These are phyloP conservation scores for Lavandula angustifolia DNA, from an alignment of 257 asterid genomes.

Conservation along the genomic window DNA sequence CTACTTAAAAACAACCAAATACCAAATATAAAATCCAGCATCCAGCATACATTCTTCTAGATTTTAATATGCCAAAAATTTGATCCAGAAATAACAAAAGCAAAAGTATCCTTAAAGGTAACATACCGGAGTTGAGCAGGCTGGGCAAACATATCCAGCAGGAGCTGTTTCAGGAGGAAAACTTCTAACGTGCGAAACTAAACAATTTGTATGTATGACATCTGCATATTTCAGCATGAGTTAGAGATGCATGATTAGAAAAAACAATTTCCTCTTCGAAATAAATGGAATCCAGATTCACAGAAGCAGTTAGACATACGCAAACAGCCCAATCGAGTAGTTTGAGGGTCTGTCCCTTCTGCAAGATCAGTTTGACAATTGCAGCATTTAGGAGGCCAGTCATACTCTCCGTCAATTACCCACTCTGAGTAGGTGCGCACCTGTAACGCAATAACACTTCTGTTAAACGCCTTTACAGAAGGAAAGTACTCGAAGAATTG, in stretches of 20 bases:
- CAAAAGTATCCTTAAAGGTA: slow-evolving; percentile 23
- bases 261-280: neutral
- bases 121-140: slow-evolving; percentile 75
- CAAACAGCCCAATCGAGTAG: slow-evolving; percentile 94
- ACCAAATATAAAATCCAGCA: neutral
- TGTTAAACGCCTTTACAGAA: neutral
- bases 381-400: slow-evolving; percentile 98
- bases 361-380: slow-evolving; percentile 71
- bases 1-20: slow-evolving; percentile 13
- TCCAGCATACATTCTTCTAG: neutral
- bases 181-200: slow-evolving; percentile 74
- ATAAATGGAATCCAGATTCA: neutral
- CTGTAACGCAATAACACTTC: slow-evolving; percentile 34
- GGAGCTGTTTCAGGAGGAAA: slow-evolving; percentile 85
- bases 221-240: slow-evolving; percentile 45
- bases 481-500: neutral
- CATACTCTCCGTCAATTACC: slow-evolving; percentile 98
- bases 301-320: slow-evolving; percentile 55
- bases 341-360: slow-evolving; percentile 64
- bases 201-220: slow-evolving; percentile 74
- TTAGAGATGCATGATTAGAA: slow-evolving; percentile 3
- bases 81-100: slow-evolving; percentile 9
- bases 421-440: slow-evolving; percentile 88
- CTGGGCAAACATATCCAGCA: slow-evolving; percentile 82
- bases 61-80: neutral